A percentile compares a stretch with the other conserved stretches of the same genome.
Conservation (phyloP, 208 protist species). For the Trypanosoma congolense region DNA sequence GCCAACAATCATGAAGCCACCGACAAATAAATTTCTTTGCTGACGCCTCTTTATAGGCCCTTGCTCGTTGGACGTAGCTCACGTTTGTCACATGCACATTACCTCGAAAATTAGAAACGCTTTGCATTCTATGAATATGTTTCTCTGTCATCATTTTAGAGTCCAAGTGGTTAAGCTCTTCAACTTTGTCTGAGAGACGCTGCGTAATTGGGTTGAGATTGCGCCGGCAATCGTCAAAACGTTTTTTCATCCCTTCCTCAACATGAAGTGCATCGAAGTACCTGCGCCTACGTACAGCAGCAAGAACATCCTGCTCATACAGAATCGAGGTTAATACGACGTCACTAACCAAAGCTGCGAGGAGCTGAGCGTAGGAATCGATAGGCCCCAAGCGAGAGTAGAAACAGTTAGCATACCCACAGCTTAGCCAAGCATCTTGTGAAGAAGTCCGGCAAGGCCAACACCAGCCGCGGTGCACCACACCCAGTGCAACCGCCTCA, state of each 20-base stretch:
- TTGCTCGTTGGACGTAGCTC: conserved; percentile 23
- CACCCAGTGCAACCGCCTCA: conserved; percentile 1
- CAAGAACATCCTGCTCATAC: conserved; percentile 23
- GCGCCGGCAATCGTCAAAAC: conserved; percentile 14
- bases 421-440: conserved; percentile 9
- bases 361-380: conserved; percentile 9
- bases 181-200: conserved; percentile 18
- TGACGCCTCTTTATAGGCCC: conserved; percentile 14
- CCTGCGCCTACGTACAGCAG: conserved; percentile 5
- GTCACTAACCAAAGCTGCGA: conserved; percentile 17
- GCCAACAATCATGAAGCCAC: conserved; percentile 27
- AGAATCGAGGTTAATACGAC: conserved; percentile 13
- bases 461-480: neutral
- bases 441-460: neutral
- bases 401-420: neutral
- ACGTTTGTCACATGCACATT: conserved; percentile 14
- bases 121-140: conserved; percentile 4
- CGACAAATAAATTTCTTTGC: conserved; percentile 25
- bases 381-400: conserved; percentile 2
- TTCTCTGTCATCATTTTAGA: conserved; percentile 6
- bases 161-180: conserved; percentile 17
- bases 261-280: conserved; percentile 18
- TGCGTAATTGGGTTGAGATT: conserved; percentile 18
- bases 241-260: conserved; percentile 16
- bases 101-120: conserved; percentile 1